Percentiles rank a stretch among this genome's conserved stretches.
These are phyloP conservation scores for Oryza punctata DNA, from an alignment of 176 grass and related monocot species.

Conservation along the genomic window DNA sequence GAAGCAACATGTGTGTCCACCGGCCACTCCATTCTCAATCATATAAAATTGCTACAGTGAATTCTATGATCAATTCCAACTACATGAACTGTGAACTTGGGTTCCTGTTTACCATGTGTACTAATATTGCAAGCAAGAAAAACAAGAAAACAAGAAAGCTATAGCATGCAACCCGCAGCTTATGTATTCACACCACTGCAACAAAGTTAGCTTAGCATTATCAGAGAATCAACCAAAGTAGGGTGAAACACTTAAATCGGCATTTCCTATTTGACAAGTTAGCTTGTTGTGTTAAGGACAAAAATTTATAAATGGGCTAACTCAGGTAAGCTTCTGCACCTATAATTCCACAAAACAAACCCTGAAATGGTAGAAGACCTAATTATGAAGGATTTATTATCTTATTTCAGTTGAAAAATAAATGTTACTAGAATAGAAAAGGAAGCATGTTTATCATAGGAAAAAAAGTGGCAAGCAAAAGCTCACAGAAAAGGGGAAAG, in stretches of 20 bases:
- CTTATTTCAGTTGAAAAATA: not conserved
- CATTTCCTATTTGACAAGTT: not conserved
- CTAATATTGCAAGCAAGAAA: not conserved
- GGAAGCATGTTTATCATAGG: not conserved
- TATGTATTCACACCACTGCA: too few relatives aligned
- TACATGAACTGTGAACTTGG: not conserved
- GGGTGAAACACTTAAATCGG: not conserved
- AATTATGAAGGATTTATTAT: not conserved
- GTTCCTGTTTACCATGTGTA: not conserved
- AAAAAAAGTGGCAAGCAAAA: not conserved
- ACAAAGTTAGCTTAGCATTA: not conserved
- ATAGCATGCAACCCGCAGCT: not conserved
- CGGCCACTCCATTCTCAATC: not conserved
- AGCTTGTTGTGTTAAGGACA: not conserved
- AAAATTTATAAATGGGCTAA: not conserved
- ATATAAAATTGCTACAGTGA: not conserved
- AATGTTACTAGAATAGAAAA: not conserved
- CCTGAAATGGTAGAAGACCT: not conserved
- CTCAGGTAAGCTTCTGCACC: not conserved
- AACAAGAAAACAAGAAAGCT: not conserved
- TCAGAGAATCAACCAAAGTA: not conserved
- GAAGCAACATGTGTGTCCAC: not conserved
- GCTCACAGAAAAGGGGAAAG: not conserved
- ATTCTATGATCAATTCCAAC: not conserved
- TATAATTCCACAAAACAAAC: not conserved